Percentiles rank a stretch among this genome's conserved stretches.
Conservation (phyloP, 305 asterid genomes). For the Ilex paraguariensis region DNA sequence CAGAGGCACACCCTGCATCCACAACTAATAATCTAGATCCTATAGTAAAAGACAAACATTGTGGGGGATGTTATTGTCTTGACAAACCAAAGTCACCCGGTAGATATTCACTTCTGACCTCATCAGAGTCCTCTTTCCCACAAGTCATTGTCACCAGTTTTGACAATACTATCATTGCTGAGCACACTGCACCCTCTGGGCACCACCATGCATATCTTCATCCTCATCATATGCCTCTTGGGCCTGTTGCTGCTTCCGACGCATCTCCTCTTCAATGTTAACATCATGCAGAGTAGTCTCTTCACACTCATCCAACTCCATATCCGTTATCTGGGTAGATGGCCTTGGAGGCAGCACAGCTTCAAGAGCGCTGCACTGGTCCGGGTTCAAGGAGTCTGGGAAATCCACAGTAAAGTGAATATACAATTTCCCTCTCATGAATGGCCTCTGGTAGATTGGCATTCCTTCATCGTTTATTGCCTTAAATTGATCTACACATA, state of each 20-base stretch:
- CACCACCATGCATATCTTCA: slow-evolving; percentile 86
- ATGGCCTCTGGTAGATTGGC: slow-evolving; percentile 90
- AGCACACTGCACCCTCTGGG: slow-evolving; percentile 92
- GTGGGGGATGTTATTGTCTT: background rate
- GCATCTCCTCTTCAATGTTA: slow-evolving; percentile 87
- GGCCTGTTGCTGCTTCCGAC: slow-evolving; percentile 74
- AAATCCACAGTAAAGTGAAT: slow-evolving; percentile 77
- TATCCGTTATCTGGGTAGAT: slow-evolving; percentile 41
- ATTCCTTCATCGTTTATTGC: slow-evolving; percentile 95
- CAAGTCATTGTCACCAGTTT: too few relatives aligned
- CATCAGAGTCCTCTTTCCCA: too few relatives aligned
- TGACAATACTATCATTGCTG: slow-evolving; percentile 47
- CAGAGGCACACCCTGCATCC: background rate
- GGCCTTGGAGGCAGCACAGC: slow-evolving; percentile 60
- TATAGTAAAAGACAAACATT: slow-evolving; percentile 8
- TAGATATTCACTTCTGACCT: slow-evolving; percentile 1
- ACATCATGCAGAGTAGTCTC: slow-evolving; percentile 80
- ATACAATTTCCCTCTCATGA: slow-evolving; percentile 78
- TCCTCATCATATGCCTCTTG: slow-evolving; percentile 94
- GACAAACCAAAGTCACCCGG: background rate
- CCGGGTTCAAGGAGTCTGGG: slow-evolving; percentile 63
- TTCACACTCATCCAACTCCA: slow-evolving; percentile 81
- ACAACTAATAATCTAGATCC: slow-evolving; percentile 10
- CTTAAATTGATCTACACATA: slow-evolving; percentile 63
- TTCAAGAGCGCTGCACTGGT: slow-evolving; percentile 62